These are phyloP conservation scores for Cadophora gregata DNA, from an alignment of 2,329 filamentous ascomycete genomes.

Conservation along the genomic window DNA sequence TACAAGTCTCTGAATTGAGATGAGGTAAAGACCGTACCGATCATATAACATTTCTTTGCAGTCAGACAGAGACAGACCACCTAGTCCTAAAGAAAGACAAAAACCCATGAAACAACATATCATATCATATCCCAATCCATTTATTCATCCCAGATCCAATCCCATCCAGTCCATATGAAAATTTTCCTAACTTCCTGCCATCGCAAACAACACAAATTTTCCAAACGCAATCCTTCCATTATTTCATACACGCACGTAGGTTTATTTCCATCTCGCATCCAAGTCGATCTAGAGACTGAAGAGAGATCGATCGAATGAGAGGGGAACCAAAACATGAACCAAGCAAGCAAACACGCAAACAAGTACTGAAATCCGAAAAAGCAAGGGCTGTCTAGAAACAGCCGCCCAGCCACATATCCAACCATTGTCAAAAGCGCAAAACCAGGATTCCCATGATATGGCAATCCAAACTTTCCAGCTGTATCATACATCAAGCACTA, in stretches of 20 bases:
- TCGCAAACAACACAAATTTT: neutral
- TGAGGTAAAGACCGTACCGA: slow-evolving; percentile 15
- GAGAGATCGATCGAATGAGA: too few species aligned
- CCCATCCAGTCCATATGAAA: neutral
- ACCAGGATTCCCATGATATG: neutral
- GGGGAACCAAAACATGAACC: neutral
- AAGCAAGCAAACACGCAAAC: neutral
- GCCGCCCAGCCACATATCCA: neutral
- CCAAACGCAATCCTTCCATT: too few species aligned
- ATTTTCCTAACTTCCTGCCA: too few species aligned
- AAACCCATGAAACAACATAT: too few species aligned
- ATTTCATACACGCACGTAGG: too few species aligned
- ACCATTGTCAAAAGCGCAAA: neutral
- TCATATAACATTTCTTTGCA: slow-evolving; percentile 1
- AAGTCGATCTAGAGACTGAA: too few species aligned
- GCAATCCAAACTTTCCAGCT: neutral
- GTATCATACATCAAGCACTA: slow-evolving; percentile 8
- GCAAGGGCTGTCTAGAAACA: neutral
- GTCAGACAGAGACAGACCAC: neutral
- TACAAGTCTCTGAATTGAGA: too few species aligned
- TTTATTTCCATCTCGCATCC: too few species aligned
- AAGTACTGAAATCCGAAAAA: neutral
- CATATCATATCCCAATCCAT: neutral
- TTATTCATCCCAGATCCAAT: neutral
- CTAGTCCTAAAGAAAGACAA: too few species aligned